Evolutionary conservation across 2,329 filamentous ascomycete species (phyloP), one percentile per base, ranked within the genome.

Genomic region (Botrytis fragariae): DNA sequence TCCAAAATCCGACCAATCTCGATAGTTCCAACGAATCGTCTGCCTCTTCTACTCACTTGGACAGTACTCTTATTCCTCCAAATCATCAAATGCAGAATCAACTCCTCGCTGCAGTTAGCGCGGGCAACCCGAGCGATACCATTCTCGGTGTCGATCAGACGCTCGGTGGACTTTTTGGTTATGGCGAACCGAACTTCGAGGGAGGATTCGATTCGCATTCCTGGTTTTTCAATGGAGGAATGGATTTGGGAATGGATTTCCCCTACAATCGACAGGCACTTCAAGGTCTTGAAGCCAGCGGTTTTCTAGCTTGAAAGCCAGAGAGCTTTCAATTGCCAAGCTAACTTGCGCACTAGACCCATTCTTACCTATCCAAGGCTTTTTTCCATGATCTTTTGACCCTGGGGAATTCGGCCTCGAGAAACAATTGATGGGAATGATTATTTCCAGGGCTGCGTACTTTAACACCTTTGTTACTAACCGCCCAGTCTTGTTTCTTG

Each of bases 1-100:
- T 94, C 74, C 94, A 95, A 81, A 93, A 96, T 79, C 93, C 94
- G 61, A 97, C 94, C 73, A 92, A 95, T 80, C 92, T 93, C 61
- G 93, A 96, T 81, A 93, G 92, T 71, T 89, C 89, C 79, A 90
- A 90, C 80, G 91, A 93, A 81, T 93, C 90, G 71, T 92, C 91
- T 76, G 87, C 89, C 72, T 90, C 90, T 48, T 93, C 90, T 22
- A 89, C 88, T 76, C 90, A 87, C 81, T 86, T 87, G 82, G 90
- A 88, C 80, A 89, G 79, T 79, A 90, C 88, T n/a, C 83, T 89
- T 69, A 84, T 88, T 78, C 83, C 86, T 32, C 80, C 79, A 18
- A 72, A 76, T 20, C 78, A 80, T 25, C 77, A 77, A 69, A 69
- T 79, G 3, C 75, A 79, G 35, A 77, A 73, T n/a, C 77, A 77